phyloP scores from a whole-genome alignment of 768 basidiomycete genomes.

The Cubamyces lactineus region DNA sequence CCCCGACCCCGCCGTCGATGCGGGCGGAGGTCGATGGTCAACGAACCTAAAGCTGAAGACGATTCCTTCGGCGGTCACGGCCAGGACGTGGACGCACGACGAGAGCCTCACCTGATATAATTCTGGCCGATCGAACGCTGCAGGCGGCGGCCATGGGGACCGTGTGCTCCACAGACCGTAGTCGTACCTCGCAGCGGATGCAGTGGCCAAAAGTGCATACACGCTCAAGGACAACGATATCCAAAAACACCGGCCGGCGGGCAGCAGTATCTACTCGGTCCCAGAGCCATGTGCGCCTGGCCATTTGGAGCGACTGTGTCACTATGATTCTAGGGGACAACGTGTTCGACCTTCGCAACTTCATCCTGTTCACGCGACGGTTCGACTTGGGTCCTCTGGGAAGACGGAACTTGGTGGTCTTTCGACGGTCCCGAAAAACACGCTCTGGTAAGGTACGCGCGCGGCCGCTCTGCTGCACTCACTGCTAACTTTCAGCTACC shows the following conservation, averaged over 20 bases:
- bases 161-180: neutral
- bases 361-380: neutral
- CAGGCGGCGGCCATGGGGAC: neutral
- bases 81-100: neutral
- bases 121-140: neutral
- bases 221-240: neutral
- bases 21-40: neutral
- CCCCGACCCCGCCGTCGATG: neutral
- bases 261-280: no score
- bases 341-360: constrained; percentile 5
- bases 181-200: neutral
- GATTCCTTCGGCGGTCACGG: neutral
- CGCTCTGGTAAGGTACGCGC: constrained; percentile 3
- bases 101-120: neutral
- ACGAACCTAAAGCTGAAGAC: neutral
- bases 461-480: neutral
- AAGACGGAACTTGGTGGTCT: neutral
- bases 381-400: constrained; percentile 1
- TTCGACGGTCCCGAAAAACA: constrained; percentile 12
- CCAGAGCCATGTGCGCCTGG: neutral
- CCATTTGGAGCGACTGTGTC: neutral
- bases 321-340: neutral
- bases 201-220: neutral
- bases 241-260: neutral
- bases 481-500: neutral